A percentile compares a stretch with the other conserved stretches of the same genome.
Evolutionary conservation across 257 asterid species (phyloP).

Genomic region (Solanum gracilifrons): DNA sequence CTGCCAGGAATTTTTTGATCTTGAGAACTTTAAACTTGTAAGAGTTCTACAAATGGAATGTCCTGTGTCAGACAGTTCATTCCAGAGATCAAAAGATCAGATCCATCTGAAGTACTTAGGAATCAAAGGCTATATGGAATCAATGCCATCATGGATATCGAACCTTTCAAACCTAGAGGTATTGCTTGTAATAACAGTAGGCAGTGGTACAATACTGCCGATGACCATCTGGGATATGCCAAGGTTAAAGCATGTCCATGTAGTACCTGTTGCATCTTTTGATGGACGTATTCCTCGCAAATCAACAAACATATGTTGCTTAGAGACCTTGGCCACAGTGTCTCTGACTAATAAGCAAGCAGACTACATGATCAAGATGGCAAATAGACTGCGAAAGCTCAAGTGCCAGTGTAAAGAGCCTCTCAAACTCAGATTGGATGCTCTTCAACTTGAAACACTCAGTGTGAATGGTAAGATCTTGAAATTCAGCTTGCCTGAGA

Average conservation of each 20-base stretch:
- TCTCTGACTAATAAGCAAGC: background rate
- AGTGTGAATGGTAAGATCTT: background rate
- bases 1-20: background rate
- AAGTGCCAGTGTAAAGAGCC: background rate
- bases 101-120: background rate
- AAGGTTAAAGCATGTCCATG: background rate
- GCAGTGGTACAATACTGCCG: background rate
- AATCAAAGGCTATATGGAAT: background rate
- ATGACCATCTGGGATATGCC: background rate
- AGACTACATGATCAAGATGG: background rate
- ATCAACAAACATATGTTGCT: background rate
- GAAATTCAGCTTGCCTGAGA: background rate
- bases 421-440: background rate
- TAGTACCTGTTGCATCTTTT: background rate
- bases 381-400: background rate
- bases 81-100: background rate
- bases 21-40: background rate
- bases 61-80: background rate
- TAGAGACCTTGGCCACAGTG: constrained; percentile 3
- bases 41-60: background rate
- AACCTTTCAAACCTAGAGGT: background rate
- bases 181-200: background rate
- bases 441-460: constrained; percentile 1
- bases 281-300: background rate
- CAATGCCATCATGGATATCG: background rate